Percentiles rank a stretch among this genome's conserved stretches.
These are phyloP conservation scores for Globisporangium recalcitrans DNA, from an alignment of 352 stramenopile genomes.

Conservation along the genomic window DNA sequence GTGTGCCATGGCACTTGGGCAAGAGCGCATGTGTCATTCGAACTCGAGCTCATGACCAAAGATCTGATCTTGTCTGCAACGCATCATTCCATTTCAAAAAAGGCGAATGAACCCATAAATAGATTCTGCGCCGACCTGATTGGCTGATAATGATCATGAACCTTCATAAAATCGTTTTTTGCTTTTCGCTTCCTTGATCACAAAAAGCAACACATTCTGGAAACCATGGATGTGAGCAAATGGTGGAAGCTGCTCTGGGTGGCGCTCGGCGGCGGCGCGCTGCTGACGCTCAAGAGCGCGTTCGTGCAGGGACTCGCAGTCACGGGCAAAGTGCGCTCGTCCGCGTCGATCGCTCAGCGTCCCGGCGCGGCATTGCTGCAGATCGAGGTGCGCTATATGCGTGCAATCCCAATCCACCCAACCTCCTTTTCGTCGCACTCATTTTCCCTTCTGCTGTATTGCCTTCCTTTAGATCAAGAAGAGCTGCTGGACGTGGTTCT, in stretches of 20 bases:
- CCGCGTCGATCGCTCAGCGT: conserved; percentile 21
- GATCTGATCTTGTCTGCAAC: conserved; percentile 6
- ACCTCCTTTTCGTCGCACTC: neutral
- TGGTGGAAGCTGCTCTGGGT: conserved; percentile 29
- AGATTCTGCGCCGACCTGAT: neutral
- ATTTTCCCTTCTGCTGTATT: neutral
- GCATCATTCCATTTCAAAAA: conserved; percentile 2
- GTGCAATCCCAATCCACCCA: neutral
- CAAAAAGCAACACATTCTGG: too few relatives aligned
- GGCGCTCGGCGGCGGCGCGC: conserved; percentile 17
- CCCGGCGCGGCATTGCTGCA: conserved; percentile 25
- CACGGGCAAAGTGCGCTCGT: conserved; percentile 36
- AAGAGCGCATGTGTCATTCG: neutral
- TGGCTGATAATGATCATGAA: neutral
- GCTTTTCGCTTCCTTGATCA: too few relatives aligned
- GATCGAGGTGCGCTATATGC: conserved; percentile 23
- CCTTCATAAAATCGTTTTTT: too few relatives aligned
- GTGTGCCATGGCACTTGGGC: neutral
- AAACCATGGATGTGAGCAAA: conserved; percentile 7
- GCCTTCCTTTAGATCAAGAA: conserved; percentile 26
- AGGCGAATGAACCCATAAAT: neutral
- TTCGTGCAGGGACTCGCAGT: conserved; percentile 38
- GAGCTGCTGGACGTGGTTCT: conserved; percentile 71
- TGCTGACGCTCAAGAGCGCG: conserved; percentile 30
- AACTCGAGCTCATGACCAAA: neutral